Evolutionary conservation across 2,329 filamentous ascomycete genomes (phyloP).

Genomic region (Mariannaea elegans): DNA sequence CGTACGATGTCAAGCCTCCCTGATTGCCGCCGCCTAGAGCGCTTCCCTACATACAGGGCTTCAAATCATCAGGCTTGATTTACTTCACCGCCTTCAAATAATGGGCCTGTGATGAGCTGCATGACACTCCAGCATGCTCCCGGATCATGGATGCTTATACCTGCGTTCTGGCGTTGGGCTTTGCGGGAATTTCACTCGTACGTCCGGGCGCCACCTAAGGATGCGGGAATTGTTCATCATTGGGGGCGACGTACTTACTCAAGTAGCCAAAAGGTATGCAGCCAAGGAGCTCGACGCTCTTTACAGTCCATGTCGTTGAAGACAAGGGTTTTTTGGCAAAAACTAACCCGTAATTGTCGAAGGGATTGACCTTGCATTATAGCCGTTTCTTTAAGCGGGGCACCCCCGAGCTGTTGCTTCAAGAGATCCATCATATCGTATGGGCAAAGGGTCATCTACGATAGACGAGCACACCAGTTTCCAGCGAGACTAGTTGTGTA

Average conservation of each 20-base stretch:
- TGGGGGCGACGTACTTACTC: neutral
- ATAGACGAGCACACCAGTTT: neutral
- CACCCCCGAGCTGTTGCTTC: conserved; percentile 5
- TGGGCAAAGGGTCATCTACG: conserved; percentile 13
- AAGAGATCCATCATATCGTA: neutral
- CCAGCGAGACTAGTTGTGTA: neutral
- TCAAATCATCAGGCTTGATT: neutral
- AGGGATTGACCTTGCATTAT: conserved; percentile 1
- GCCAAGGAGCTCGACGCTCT: neutral
- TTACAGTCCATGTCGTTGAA: neutral
- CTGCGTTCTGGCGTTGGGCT: neutral
- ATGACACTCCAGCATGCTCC: conserved; percentile 6
- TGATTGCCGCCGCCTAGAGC: conserved; percentile 9
- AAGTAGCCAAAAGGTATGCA: neutral
- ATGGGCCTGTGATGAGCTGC: neutral
- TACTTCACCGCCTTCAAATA: conserved; percentile 7
- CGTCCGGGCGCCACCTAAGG: neutral
- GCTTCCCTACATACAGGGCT: neutral
- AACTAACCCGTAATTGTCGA: conserved; percentile 1
- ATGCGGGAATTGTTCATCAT: conserved; percentile 4
- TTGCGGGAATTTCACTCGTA: conserved; percentile 10
- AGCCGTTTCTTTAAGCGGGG: conserved; percentile 10
- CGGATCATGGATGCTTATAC: conserved; percentile 4
- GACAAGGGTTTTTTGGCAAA: no score
- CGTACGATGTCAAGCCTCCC: conserved; percentile 15